A percentile compares a stretch with the other conserved stretches of the same genome.
These are phyloP conservation scores for Salix arbutifolia DNA, from an alignment of 345 rosid species.

Conservation along the genomic window DNA sequence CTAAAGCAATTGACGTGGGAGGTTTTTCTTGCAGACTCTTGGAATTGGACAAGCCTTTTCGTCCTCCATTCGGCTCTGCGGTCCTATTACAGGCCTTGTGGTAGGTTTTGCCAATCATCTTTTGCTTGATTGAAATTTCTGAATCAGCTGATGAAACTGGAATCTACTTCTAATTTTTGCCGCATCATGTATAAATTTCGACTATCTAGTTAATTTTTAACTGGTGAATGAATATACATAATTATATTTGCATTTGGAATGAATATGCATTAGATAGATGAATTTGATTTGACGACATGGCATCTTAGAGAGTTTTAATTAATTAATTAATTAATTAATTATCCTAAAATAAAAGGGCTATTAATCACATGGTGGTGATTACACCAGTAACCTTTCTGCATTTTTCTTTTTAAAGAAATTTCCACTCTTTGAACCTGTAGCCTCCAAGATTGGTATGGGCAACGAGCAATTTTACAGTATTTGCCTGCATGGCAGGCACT, in stretches of 20 bases:
- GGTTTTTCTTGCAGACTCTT: conserved; percentile 65
- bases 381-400: no score
- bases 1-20: neutral
- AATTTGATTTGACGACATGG: neutral
- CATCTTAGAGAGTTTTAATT: neutral
- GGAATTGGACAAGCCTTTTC: conserved; percentile 93
- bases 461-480: conserved; percentile 74
- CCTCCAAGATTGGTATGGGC: conserved; percentile 76
- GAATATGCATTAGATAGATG: neutral
- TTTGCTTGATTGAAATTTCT: neutral
- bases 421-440: neutral
- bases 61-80: conserved; percentile 96
- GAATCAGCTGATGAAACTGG: neutral
- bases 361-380: no score
- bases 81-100: conserved; percentile 97
- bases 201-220: neutral
- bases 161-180: neutral
- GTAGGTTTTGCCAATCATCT: conserved; percentile 44
- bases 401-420: neutral
- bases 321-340: neutral
- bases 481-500: conserved; percentile 80
- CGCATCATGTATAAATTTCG: neutral
- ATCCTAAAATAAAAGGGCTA: neutral
- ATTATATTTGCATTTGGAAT: neutral
- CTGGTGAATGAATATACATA: neutral